phyloP scores from a whole-genome alignment of 345 rosid species.

The Capsella bursapastoris region DNA sequence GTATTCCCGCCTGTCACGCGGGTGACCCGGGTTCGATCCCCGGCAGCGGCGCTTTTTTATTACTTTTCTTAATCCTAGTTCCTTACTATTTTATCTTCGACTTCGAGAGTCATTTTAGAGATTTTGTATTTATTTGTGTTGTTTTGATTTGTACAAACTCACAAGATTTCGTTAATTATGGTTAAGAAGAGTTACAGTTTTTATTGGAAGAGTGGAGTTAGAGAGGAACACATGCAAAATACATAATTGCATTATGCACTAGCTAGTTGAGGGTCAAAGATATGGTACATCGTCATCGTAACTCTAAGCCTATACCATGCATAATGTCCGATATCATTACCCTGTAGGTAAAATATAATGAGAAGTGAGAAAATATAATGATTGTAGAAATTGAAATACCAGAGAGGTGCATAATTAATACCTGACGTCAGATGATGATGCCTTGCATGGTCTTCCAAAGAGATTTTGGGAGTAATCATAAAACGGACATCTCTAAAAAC shows the following conservation, averaged over 20 bases:
- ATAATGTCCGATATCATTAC: slow-evolving; percentile 9
- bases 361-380: slow-evolving; percentile 36
- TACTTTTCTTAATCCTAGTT: too few species aligned
- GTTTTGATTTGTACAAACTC: not conserved
- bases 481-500: slow-evolving; percentile 40
- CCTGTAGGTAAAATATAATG: slow-evolving; percentile 27
- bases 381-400: slow-evolving; percentile 39
- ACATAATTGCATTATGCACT: slow-evolving; percentile 1
- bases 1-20: slow-evolving; percentile 70
- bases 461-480: slow-evolving; percentile 54
- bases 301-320: slow-evolving; percentile 32
- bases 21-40: slow-evolving; percentile 98
- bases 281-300: slow-evolving; percentile 22
- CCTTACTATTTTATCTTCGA: too few species aligned
- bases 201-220: not conserved
- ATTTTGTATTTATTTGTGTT: not conserved
- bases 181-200: not conserved
- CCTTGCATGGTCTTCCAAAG: slow-evolving; percentile 56
- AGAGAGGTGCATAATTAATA: slow-evolving; percentile 33
- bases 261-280: slow-evolving; percentile 18
- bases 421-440: slow-evolving; percentile 46
- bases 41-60: slow-evolving; percentile 68
- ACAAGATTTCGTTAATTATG: not conserved
- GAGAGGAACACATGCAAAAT: slow-evolving; percentile 20
- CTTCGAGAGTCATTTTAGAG: not conserved